A percentile compares a stretch with the other conserved stretches of the same genome.
Conservation (phyloP, 208 protist species). For the Crithidia acanthocephali region DNA sequence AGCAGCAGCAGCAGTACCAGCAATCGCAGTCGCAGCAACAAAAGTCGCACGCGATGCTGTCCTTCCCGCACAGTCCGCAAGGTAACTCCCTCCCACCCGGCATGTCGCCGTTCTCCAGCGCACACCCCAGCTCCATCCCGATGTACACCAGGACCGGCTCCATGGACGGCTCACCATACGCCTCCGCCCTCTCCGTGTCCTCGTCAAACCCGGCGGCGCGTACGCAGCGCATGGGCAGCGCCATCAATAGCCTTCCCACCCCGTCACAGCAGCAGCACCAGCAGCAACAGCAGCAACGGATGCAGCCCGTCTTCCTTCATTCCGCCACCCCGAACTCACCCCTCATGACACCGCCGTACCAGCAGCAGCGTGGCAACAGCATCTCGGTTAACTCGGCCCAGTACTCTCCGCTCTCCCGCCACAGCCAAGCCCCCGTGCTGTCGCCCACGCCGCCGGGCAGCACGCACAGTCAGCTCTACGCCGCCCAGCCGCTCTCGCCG, state of each 20-base stretch:
- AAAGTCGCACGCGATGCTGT: constrained; percentile 10
- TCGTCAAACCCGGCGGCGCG: background rate
- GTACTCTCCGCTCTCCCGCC: constrained; percentile 6
- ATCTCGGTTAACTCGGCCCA: constrained; percentile 12
- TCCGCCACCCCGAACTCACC: background rate
- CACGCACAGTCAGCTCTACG: constrained; percentile 7
- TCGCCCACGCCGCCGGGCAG: constrained; percentile 16
- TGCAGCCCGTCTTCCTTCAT: constrained; percentile 3
- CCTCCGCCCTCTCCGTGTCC: background rate
- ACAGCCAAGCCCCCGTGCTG: constrained; percentile 5
- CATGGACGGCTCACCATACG: background rate
- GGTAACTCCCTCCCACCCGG: background rate
- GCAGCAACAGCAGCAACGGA: background rate
- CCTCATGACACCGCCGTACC: background rate
- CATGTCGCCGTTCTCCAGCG: constrained; percentile 6
- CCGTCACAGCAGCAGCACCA: constrained; percentile 3
- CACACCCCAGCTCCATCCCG: constrained; percentile 1
- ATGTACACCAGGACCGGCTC: background rate
- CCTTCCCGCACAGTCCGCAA: constrained; percentile 7
- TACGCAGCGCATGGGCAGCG: constrained; percentile 8
- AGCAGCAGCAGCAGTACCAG: background rate
- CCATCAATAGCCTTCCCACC: background rate
- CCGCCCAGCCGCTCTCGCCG: constrained; percentile 8
- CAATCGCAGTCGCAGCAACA: constrained; percentile 12
- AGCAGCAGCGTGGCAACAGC: constrained; percentile 18